phyloP scores from a whole-genome alignment of 2,329 filamentous ascomycete species.

The Aspergillus hiratsukae region DNA sequence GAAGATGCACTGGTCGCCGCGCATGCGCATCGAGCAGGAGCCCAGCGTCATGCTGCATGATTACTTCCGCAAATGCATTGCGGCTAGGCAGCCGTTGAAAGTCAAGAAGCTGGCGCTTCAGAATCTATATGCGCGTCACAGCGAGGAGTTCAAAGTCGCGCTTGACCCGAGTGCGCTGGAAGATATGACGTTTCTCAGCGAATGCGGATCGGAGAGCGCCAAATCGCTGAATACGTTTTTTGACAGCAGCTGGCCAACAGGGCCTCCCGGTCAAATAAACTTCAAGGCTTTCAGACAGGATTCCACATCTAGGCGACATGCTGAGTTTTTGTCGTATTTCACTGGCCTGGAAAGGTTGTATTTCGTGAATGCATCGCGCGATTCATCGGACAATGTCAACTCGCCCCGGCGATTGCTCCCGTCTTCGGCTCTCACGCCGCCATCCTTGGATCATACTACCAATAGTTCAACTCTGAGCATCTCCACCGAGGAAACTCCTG shows the following conservation, averaged over 20 bases:
- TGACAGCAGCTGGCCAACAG: conserved; percentile 50
- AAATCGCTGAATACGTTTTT: conserved; percentile 47
- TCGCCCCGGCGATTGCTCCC: conserved; percentile 21
- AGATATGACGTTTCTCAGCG: conserved; percentile 52
- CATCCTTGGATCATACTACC: conserved; percentile 16
- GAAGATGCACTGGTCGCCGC: conserved; percentile 57
- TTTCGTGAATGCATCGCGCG: conserved; percentile 42
- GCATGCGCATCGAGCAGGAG: conserved; percentile 57
- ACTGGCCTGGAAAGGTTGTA: conserved; percentile 49
- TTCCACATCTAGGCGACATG: conserved; percentile 42
- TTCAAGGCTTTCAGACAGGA: conserved; percentile 50
- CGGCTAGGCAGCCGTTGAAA: conserved; percentile 43
- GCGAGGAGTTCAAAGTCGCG: conserved; percentile 42
- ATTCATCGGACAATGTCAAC: conserved; percentile 29
- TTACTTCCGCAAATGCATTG: conserved; percentile 54
- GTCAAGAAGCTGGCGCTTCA: conserved; percentile 52
- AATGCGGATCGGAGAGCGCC: conserved; percentile 42
- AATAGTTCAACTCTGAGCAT: conserved; percentile 10
- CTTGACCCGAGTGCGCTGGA: conserved; percentile 41
- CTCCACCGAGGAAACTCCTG: conserved; percentile 22
- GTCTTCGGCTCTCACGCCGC: conserved; percentile 25
- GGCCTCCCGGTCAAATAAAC: conserved; percentile 28
- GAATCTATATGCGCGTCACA: conserved; percentile 55
- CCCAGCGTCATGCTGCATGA: conserved; percentile 51
- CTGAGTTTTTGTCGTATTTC: conserved; percentile 40